A percentile compares a stretch with the other conserved stretches of the same genome.
Conservation (phyloP, 2,329 filamentous ascomycete species). For the Fusarium neocosmosporiellum region DNA sequence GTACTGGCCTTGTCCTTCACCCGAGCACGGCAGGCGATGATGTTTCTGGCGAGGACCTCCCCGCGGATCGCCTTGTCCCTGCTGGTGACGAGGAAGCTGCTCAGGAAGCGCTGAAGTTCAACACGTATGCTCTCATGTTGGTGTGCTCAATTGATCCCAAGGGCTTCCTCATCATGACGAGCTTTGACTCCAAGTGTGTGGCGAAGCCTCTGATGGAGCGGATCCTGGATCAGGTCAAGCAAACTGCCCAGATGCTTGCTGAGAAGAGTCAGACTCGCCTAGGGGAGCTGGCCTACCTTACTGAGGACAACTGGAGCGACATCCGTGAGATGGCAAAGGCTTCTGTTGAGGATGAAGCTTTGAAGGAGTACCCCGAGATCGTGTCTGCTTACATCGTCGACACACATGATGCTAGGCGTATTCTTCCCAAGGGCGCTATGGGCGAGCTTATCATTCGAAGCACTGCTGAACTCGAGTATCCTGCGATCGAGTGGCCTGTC, state of each 20-base stretch:
- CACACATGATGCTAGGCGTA: slow-evolving; percentile 46
- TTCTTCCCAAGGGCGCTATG: slow-evolving; percentile 54
- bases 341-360: slow-evolving; percentile 19
- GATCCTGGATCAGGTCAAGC: slow-evolving; percentile 63
- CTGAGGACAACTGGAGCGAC: slow-evolving; percentile 48
- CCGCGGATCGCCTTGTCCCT: slow-evolving; percentile 39
- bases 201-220: slow-evolving; percentile 62
- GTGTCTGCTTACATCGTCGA: slow-evolving; percentile 56
- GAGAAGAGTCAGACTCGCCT: slow-evolving; percentile 47
- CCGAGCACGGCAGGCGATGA: slow-evolving; percentile 57
- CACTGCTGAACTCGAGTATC: slow-evolving; percentile 38
- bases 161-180: slow-evolving; percentile 70
- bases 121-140: slow-evolving; percentile 72
- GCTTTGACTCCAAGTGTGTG: slow-evolving; percentile 73
- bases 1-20: slow-evolving; percentile 66
- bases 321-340: slow-evolving; percentile 44
- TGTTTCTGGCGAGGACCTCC: slow-evolving; percentile 42
- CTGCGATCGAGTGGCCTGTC: slow-evolving; percentile 40
- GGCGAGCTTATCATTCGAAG: slow-evolving; percentile 59
- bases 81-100: slow-evolving; percentile 63
- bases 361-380: slow-evolving; percentile 38
- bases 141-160: slow-evolving; percentile 70
- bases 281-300: slow-evolving; percentile 49
- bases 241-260: slow-evolving; percentile 62
- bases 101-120: slow-evolving; percentile 69